Evolutionary conservation across 2,329 filamentous ascomycete genomes (phyloP).

Genomic region (Coccinonectria pachysandricola): DNA sequence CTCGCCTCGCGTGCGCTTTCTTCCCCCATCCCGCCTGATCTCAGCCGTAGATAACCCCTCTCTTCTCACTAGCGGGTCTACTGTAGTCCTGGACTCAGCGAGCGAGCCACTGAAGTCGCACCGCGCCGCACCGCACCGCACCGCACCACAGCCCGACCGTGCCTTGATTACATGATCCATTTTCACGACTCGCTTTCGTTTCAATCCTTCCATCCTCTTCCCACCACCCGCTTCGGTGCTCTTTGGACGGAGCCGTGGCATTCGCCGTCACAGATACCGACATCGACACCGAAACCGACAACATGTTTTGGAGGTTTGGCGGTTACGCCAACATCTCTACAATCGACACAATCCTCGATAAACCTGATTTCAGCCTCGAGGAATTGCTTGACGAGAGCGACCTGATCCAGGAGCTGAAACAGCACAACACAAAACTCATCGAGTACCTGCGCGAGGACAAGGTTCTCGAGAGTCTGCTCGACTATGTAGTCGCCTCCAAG

Average conservation of each 20-base stretch:
- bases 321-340: constrained; percentile 96
- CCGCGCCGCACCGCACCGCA: constrained; percentile 10
- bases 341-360: constrained; percentile 94
- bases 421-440: constrained; percentile 95
- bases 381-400: constrained; percentile 94
- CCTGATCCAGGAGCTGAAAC: constrained; percentile 93
- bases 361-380: constrained; percentile 89
- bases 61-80: no score
- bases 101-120: no score
- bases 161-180: constrained; percentile 18
- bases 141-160: constrained; percentile 9
- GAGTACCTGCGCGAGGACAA: constrained; percentile 86
- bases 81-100: no score
- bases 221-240: constrained; percentile 20
- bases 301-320: constrained; percentile 99
- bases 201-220: constrained; percentile 6
- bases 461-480: constrained; percentile 73
- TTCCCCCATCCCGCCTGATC: no score
- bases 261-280: no score
- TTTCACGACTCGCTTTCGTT: constrained; percentile 11
- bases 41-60: no score
- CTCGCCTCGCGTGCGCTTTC: no score
- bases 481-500: constrained; percentile 81
- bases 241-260: constrained; percentile 24
- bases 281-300: no score